Evolutionary conservation across 1,284 basidiomycete genomes (phyloP).

Genomic region (Puccinia horiana): DNA sequence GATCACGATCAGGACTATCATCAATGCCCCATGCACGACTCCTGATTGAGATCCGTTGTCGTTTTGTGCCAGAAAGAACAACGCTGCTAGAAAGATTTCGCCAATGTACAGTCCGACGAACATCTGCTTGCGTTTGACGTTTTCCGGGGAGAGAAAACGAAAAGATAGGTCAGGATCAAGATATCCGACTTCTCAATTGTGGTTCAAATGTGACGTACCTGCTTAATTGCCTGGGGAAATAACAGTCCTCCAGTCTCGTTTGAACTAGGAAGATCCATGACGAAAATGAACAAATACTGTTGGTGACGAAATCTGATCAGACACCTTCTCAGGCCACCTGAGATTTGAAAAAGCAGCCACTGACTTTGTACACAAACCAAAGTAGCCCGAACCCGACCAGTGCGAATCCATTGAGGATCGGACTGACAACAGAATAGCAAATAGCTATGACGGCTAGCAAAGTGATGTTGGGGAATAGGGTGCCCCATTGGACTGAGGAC

Average conservation of each 20-base stretch:
- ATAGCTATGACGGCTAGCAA: slow-evolving; percentile 54
- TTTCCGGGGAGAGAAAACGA: neutral
- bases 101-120: slow-evolving; percentile 49
- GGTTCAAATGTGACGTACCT: slow-evolving; percentile 58
- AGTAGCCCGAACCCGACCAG: slow-evolving; percentile 78
- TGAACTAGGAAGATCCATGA: slow-evolving; percentile 69
- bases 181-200: neutral
- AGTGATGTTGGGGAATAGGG: slow-evolving; percentile 63
- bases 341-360: slow-evolving; percentile 63
- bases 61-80: slow-evolving; percentile 45
- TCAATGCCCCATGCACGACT: slow-evolving; percentile 35
- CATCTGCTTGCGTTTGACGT: slow-evolving; percentile 8
- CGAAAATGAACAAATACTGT: slow-evolving; percentile 61
- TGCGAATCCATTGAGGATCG: slow-evolving; percentile 89
- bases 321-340: slow-evolving; percentile 61
- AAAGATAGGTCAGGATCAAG: neutral
- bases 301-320: neutral
- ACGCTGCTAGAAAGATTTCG: slow-evolving; percentile 32
- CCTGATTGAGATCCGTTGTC: neutral
- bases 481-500: slow-evolving; percentile 76
- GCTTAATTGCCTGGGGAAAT: slow-evolving; percentile 90
- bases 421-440: slow-evolving; percentile 86
- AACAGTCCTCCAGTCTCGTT: slow-evolving; percentile 89
- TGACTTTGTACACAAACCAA: slow-evolving; percentile 79
- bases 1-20: slow-evolving; percentile 41